These are phyloP conservation scores for Hanseniaspora gamundiae DNA, from an alignment of 1,139 yeast genomes.

Conservation along the genomic window DNA sequence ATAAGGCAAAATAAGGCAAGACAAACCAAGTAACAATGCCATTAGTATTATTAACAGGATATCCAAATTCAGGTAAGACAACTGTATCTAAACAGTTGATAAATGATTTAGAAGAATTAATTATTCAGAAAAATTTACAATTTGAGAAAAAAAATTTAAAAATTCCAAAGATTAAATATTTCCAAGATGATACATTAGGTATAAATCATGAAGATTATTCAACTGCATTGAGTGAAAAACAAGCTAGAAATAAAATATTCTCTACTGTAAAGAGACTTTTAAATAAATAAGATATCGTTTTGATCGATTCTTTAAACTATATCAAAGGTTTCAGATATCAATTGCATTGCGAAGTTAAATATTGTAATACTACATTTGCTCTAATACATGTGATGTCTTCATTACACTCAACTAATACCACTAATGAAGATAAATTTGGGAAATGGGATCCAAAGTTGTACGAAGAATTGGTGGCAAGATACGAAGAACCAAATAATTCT, in stretches of 20 bases:
- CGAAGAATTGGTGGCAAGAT: conserved; percentile 65
- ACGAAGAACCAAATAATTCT: conserved; percentile 80
- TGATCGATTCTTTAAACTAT: conserved; percentile 76
- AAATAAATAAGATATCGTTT: conserved; percentile 55
- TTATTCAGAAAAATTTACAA: conserved; percentile 37
- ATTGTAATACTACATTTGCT: conserved; percentile 70
- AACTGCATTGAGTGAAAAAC: conserved; percentile 64
- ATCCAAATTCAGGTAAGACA: conserved; percentile 78
- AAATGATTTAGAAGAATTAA: conserved; percentile 35
- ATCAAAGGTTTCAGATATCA: conserved; percentile 95
- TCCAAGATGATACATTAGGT: conserved; percentile 69
- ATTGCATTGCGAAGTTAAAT: conserved; percentile 84
- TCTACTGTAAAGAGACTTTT: conserved; percentile 81
- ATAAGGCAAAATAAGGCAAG: too few relatives aligned
- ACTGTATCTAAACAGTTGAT: conserved; percentile 52
- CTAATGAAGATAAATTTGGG: conserved; percentile 27
- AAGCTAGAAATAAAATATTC: conserved; percentile 73
- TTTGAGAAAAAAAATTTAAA: conserved; percentile 35
- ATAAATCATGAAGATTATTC: conserved; percentile 55
- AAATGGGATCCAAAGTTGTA: conserved; percentile 60
- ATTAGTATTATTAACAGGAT: conserved; percentile 68
- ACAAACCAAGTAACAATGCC: conserved; percentile 45
- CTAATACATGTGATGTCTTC: conserved; percentile 62
- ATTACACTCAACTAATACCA: too few relatives aligned
- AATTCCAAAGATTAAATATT: conserved; percentile 45